Base-by-base conservation (phyloP, 305 asterid species). In the Fraxinus latifolia region DNA sequence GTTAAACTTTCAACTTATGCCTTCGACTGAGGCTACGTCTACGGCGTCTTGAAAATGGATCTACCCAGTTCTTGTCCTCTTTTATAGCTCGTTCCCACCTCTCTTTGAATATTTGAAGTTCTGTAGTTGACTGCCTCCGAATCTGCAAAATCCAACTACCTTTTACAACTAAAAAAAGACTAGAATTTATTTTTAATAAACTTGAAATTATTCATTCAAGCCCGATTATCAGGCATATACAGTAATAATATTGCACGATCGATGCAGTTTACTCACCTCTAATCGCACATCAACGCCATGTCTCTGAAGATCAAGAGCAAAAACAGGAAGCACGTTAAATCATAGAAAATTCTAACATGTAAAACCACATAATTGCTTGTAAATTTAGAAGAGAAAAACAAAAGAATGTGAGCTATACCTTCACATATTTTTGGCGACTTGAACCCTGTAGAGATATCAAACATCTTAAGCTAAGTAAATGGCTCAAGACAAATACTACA, bases 31-130 rank as follows among this genome's bases (percentile, higher is more conserved):
- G 88, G 80, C 80, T 88, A 27, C 82, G 83, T 39, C 77, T 84
- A 39, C 79, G 85, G 74, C 82, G 83, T 0, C 83, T 76, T 74
- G 84, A 82, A 83, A 88, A 92, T 25, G 95, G 98, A 82, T 93
- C 98, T 33, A 85, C 92, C 97, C 97, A 95, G 44, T 87, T 79
- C 71, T 67, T 82, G 86, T 93, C 98, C 74, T 90, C 89, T 87
- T 88, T 80, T 29, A 90, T 91, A 17, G 98, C 97, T 82, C 80
- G 50, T 44, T 93, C 92, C 98, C 98, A 95, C 42, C 98, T 84
- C 29, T 93, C 93, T 84, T 90, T 91, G 34, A 95, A 95, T 79
- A 81, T 86, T 32, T 87, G 89, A 50, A 90, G 94, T 85, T 95
- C 98, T 78, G 87, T 67, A 0, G 94, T 87, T 0, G 98, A 91